Conservation (phyloP, 163 green algal species). For the Scenedesmus sp. region DNA sequence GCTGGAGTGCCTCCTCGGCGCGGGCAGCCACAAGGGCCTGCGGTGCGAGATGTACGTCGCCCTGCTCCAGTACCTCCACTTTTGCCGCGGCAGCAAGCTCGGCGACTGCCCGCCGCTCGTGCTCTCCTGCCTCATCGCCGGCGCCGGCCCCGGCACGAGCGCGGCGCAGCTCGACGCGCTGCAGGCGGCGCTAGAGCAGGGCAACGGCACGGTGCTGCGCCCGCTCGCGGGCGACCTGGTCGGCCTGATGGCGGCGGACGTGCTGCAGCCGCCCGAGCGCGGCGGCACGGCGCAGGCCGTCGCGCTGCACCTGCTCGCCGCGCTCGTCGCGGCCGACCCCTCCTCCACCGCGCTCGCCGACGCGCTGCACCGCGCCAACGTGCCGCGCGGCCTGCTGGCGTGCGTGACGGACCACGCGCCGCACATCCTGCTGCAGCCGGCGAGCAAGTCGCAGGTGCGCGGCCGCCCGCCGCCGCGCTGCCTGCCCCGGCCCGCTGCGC, state of each 20-base stretch:
- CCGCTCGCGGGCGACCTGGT: slow-evolving; percentile 46
- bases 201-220: slow-evolving; percentile 59
- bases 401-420: slow-evolving; percentile 33
- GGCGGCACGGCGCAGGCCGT: slow-evolving; percentile 49
- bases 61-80: slow-evolving; percentile 72
- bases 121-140: slow-evolving; percentile 64
- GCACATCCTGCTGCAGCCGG: slow-evolving; percentile 36
- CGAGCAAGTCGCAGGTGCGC: slow-evolving; percentile 35
- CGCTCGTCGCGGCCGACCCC: slow-evolving; percentile 60
- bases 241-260: slow-evolving; percentile 47
- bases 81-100: slow-evolving; percentile 63
- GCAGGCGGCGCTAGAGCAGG: slow-evolving; percentile 65
- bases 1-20: slow-evolving; percentile 53
- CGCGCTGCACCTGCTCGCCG: slow-evolving; percentile 71
- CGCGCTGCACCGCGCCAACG: slow-evolving; percentile 47
- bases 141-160: slow-evolving; percentile 38
- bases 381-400: slow-evolving; percentile 59
- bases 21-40: slow-evolving; percentile 48
- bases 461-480: background rate
- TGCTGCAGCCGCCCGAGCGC: slow-evolving; percentile 5
- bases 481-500: background rate
- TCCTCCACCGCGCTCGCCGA: slow-evolving; percentile 54
- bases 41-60: slow-evolving; percentile 68
- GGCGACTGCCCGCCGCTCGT: slow-evolving; percentile 58
- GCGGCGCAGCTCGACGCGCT: slow-evolving; percentile 53